These are phyloP conservation scores for Acrocalymma vagum DNA, from an alignment of 2,329 filamentous ascomycete species.

Conservation along the genomic window DNA sequence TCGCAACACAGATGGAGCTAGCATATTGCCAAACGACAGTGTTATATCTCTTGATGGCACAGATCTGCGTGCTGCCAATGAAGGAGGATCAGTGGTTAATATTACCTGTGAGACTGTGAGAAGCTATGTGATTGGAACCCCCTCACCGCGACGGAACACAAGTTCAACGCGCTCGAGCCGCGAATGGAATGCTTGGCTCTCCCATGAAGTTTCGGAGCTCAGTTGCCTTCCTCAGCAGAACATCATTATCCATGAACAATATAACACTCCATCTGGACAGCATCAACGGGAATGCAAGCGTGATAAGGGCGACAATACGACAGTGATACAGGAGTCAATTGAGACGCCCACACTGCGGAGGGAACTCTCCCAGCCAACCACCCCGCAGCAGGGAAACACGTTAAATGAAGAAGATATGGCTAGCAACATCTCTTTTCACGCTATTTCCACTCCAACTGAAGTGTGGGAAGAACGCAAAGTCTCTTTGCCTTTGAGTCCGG, in stretches of 20 bases:
- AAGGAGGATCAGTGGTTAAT: constrained; percentile 50
- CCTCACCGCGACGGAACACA: constrained; percentile 27
- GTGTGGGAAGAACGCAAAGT: background rate
- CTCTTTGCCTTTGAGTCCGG: background rate
- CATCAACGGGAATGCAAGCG: constrained; percentile 25
- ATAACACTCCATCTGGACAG: constrained; percentile 14
- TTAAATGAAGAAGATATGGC: too few relatives aligned
- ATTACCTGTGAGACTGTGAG: constrained; percentile 54
- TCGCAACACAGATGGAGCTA: constrained; percentile 50
- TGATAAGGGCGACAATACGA: constrained; percentile 28
- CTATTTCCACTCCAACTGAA: background rate
- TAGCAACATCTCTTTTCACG: too few relatives aligned
- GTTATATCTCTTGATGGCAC: constrained; percentile 33
- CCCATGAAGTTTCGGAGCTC: constrained; percentile 53
- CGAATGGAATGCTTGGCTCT: constrained; percentile 59
- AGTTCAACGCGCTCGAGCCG: constrained; percentile 44
- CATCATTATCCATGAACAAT: constrained; percentile 34
- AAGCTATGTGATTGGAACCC: constrained; percentile 50
- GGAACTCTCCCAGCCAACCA: too few relatives aligned
- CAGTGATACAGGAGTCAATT: constrained; percentile 20
- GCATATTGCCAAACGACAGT: constrained; percentile 44
- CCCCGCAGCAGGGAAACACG: background rate
- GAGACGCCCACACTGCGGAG: constrained; percentile 14
- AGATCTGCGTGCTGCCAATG: constrained; percentile 11
- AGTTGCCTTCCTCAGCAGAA: constrained; percentile 35